Percentiles rank a stretch among this genome's conserved stretches.
Evolutionary conservation across 2,329 filamentous ascomycete genomes (phyloP).

Genomic region (Xylaria sp.): DNA sequence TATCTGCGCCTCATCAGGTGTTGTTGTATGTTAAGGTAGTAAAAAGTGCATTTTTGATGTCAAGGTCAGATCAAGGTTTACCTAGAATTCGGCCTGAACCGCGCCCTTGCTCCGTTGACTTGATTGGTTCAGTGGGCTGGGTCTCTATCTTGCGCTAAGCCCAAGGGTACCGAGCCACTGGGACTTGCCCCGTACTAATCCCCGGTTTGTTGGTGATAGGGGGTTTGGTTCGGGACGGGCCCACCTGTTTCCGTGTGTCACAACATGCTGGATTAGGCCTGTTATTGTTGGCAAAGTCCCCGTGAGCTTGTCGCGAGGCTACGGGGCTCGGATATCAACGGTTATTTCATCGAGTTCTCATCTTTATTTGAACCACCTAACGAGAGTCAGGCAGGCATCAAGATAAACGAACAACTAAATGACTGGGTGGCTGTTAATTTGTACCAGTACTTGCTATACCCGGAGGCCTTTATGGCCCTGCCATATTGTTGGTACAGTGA

Average conservation of each 20-base stretch:
- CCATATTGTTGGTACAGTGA: conserved; percentile 1
- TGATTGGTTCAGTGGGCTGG: conserved; percentile 7
- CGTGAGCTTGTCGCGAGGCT: too few species aligned
- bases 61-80: background rate
- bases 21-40: background rate
- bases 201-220: background rate
- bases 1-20: background rate
- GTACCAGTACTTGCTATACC: conserved; percentile 19
- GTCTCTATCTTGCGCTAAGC: background rate
- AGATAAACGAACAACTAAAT: background rate
- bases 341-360: background rate
- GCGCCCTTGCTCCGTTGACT: background rate
- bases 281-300: background rate
- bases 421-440: background rate
- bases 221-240: background rate
- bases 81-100: background rate
- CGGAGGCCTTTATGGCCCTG: background rate
- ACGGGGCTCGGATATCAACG: background rate
- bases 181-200: conserved; percentile 9
- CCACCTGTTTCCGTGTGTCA: conserved; percentile 3
- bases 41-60: background rate
- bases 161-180: conserved; percentile 23
- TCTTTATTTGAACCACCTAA: background rate
- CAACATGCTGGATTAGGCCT: background rate
- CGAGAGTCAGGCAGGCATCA: background rate